Conservation (phyloP, 768 basidiomycete genomes). For the Chalciporus sphaerocephalus region DNA sequence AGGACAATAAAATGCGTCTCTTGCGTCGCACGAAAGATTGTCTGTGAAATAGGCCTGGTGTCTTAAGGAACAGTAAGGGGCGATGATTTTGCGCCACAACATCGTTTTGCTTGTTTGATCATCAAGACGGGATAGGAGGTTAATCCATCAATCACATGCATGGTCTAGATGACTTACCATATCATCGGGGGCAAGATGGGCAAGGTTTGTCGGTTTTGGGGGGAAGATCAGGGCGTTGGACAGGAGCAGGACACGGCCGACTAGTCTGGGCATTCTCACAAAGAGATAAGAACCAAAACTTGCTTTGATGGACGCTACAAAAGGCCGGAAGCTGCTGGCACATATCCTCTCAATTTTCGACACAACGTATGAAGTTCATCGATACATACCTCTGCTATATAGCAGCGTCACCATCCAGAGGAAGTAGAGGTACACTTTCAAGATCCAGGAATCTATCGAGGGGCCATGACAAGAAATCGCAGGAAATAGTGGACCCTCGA, state of each 20-base stretch:
- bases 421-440: not conserved
- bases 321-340: conserved; percentile 7
- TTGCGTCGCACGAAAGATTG: not conserved
- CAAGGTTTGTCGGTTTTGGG: conserved; percentile 9
- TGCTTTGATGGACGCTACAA: conserved; percentile 1
- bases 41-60: not conserved
- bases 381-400: conserved; percentile 19
- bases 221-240: fast-evolving
- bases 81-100: not conserved
- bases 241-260: not conserved
- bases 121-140: not conserved
- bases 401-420: conserved; percentile 10
- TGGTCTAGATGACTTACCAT: not conserved
- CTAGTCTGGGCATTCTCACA: not conserved
- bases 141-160: not conserved
- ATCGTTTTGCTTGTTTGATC: not conserved
- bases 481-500: conserved; percentile 1
- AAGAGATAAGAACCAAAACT: not conserved
- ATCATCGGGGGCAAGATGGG: not conserved
- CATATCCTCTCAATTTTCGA: conserved; percentile 14
- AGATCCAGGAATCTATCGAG: not conserved
- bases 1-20: not conserved
- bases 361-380: conserved; percentile 4
- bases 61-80: not conserved
- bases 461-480: conserved; percentile 11